phyloP scores from a whole-genome alignment of 2,329 filamentous ascomycete species.

The Aspergillus costaricaensis region DNA sequence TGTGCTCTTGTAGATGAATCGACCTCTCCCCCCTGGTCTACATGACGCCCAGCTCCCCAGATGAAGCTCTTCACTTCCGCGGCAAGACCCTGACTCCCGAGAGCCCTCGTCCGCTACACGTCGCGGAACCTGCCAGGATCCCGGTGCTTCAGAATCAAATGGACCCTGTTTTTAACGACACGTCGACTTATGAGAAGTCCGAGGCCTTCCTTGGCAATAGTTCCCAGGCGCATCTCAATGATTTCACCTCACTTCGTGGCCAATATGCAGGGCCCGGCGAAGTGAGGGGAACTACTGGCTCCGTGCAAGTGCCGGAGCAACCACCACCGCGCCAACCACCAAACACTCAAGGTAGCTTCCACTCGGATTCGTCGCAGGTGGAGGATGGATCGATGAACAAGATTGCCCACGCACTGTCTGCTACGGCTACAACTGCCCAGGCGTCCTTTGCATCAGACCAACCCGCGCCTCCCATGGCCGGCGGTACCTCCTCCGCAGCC shows the following conservation, averaged over 20 bases:
- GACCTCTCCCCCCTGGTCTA: conserved; percentile 43
- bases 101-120: conserved; percentile 69
- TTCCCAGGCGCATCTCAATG: conserved; percentile 16
- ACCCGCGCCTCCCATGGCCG: conserved; percentile 17
- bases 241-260: conserved; percentile 3
- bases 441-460: conserved; percentile 21
- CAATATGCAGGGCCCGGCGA: conserved; percentile 20
- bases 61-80: conserved; percentile 59
- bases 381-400: conserved; percentile 27
- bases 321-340: conserved; percentile 13
- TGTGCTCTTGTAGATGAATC: conserved; percentile 43
- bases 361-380: conserved; percentile 27
- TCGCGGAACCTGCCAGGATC: conserved; percentile 68
- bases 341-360: conserved; percentile 35
- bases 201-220: conserved; percentile 26
- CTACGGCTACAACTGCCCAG: conserved; percentile 18
- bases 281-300: conserved; percentile 16
- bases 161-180: conserved; percentile 71
- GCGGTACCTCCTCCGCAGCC: conserved; percentile 16
- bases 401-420: conserved; percentile 32
- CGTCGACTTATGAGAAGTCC: conserved; percentile 58
- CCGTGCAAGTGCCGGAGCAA: conserved; percentile 24
- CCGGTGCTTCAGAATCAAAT: conserved; percentile 71
- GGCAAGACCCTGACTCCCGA: conserved; percentile 68
- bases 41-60: conserved; percentile 56